phyloP scores from a whole-genome alignment of 225 moss, liverwort and hornwort species.

The Physcomitrellopsis africana region DNA sequence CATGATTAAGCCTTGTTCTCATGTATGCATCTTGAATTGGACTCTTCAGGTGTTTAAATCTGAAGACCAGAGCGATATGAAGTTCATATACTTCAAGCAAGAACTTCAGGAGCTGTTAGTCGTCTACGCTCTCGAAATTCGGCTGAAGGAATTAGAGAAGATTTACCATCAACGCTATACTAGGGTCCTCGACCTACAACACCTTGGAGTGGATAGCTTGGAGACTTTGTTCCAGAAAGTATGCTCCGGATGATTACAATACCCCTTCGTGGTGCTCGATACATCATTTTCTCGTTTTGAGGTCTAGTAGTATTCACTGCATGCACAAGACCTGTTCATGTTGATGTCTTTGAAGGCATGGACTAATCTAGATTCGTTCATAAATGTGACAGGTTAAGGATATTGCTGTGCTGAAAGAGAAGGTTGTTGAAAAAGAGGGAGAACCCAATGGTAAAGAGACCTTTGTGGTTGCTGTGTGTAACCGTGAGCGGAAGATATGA shows the following conservation, averaged over 20 bases:
- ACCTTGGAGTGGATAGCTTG: slow-evolving; percentile 44
- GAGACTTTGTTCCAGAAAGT: slow-evolving; percentile 52
- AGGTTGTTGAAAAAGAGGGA: neutral
- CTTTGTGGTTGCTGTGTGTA: slow-evolving; percentile 43
- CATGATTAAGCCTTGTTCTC: neutral
- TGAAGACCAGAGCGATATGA: neutral
- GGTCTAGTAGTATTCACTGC: too few relatives aligned
- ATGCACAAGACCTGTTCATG: too few relatives aligned
- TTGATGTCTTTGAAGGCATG: neutral
- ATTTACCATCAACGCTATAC: slow-evolving; percentile 51
- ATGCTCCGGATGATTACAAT: neutral
- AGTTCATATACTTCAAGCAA: slow-evolving; percentile 36
- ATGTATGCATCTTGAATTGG: neutral
- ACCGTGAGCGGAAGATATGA: slow-evolving; percentile 8
- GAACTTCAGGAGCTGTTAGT: slow-evolving; percentile 58
- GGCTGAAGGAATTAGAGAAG: slow-evolving; percentile 20
- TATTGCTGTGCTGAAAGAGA: slow-evolving; percentile 46
- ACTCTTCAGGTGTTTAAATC: slow-evolving; percentile 1
- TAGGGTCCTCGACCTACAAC: slow-evolving; percentile 30
- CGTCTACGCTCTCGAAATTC: slow-evolving; percentile 44
- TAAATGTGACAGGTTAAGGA: slow-evolving; percentile 34
- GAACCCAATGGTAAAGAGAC: slow-evolving; percentile 32
- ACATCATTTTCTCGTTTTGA: too few relatives aligned
- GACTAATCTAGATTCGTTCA: neutral
- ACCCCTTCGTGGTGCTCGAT: too few relatives aligned